Evolutionary conservation across 352 stramenopile species (phyloP), one percentile per base, ranked within the genome.

Genomic region (Phytopythium montanum): DNA sequence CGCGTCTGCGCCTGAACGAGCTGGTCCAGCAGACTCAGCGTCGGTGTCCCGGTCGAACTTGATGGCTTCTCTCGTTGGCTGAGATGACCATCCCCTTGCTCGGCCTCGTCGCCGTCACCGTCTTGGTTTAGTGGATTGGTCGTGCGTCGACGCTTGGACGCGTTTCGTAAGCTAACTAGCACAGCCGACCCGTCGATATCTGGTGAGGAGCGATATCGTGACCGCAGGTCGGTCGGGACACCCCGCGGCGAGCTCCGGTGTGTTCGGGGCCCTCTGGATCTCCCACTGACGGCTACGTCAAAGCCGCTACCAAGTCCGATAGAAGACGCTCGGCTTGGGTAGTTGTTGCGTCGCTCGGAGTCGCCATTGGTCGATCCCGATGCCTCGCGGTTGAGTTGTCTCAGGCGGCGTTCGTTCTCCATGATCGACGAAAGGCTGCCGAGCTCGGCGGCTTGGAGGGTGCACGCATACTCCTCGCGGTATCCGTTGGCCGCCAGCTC

Each of bases 1-100:
- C 71, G 65, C 3, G 68, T 71, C 49, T 79, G 70, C 12, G 61
- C 63, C 19, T 75, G 57, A 26, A 79, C 39, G 29, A 79, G 58
- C n/a, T 64, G 67, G 56, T 79, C 65, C 33, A 60, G 64, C 34
- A 73, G 54, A 1, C 39, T 61, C 4, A 64, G 66, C 10, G 67
- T 62, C 54, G 61, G 64, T 10, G 61, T 56, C 31, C 71, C 42
- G n/a, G 25, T 12, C 42, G 42, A 49, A 23, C 21, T 71, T 13
- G 59, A 39, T 50, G 7, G 21, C 34, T 29, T 38, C 2, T 5
- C 39, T 7, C 8, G 26, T 12, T 63, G 51, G 26, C 61, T 57
- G 1, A 34, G 31, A 31, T 51, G 42, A 18, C 61, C n/a, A 10
- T 62, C 39, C 10, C 66, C 53, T 16, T 58, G 13, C 25, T 36